Evolutionary conservation across 139 green algal species (phyloP).

Genomic region (Tetradesmus obliquus): DNA sequence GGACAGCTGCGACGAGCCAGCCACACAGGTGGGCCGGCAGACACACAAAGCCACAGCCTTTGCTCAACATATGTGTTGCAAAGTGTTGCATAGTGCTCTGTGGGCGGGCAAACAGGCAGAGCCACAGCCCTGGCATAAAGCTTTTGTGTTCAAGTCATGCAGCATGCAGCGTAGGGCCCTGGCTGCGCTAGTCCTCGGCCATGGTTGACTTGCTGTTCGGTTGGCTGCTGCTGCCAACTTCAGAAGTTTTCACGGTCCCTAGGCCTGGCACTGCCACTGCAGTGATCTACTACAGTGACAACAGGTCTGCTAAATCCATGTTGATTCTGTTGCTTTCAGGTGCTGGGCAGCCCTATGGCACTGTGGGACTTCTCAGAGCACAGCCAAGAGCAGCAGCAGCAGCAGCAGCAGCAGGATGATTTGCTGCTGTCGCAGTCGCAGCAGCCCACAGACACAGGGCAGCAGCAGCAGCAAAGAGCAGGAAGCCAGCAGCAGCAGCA

Average conservation of each 20-base stretch:
- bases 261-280: too few relatives aligned
- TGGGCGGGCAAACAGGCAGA: background rate
- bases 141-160: too few relatives aligned
- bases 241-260: too few relatives aligned
- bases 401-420: background rate
- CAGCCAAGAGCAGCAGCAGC: background rate
- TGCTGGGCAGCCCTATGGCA: background rate
- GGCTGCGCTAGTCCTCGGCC: too few relatives aligned
- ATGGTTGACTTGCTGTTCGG: too few relatives aligned
- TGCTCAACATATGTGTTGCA: too few relatives aligned
- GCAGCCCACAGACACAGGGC: background rate
- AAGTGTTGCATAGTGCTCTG: too few relatives aligned
- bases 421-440: background rate
- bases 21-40: slow-evolving; percentile 13
- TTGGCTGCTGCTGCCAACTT: slow-evolving; percentile 4
- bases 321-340: background rate
- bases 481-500: background rate
- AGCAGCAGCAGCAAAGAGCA: slow-evolving; percentile 22
- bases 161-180: too few relatives aligned
- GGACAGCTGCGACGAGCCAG: slow-evolving; percentile 31
- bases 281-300: too few relatives aligned
- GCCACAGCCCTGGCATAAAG: background rate
- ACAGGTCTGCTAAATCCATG: too few relatives aligned
- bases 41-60: too few relatives aligned
- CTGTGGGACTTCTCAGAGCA: slow-evolving; percentile 37